Evolutionary conservation across 345 rosid genomes (phyloP), one percentile per base, ranked within the genome.

Genomic region (Salix suchowensis): DNA sequence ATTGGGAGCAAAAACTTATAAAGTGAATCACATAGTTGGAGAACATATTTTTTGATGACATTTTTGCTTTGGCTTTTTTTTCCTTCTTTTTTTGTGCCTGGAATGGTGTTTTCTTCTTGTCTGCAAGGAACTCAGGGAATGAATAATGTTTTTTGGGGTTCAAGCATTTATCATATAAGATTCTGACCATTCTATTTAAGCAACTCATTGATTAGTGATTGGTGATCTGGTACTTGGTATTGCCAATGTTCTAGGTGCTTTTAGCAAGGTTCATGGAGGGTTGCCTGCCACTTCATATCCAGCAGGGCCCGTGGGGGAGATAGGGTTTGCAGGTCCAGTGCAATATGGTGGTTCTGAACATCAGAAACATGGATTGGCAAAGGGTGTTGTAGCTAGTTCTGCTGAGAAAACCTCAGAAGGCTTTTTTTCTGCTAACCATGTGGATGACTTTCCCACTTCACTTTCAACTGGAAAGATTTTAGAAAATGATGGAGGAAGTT

Each of bases 231-330:
- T 28, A 23, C 58, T 55, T 70, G 73, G 69, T 72, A 28, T 75
- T 74, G 14, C 21, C 74, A 46, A 70, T 37, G 65, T 77, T 80
- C 78, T 77, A 88, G 93, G 88, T 85, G 78, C 84, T 84, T 85
- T 77, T 75, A 86, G 88, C 79, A 87, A 86, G 82, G 79, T 78
- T 82, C 89, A 85, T 82, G 95, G 83, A 48, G 87, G 87, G 30
- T 66, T 89, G 76, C 75, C 87, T 68, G 74, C 55, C 40, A 65
- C 80, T 54, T 79, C 88, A 16, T 79, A 73, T 76, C 77, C 83
- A 13, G 58, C 70, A 10, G 86, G 75, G 71, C 77, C 83, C 11
- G 64, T 68, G 8, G 86, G 75, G 68, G 88, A 91, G 69, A 65
- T 72, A 60, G 87, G 86, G 70, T 78, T 81, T 50, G 69, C 90